Evolutionary conservation across 1,284 basidiomycete species (phyloP), one percentile per base, ranked within the genome.

Genomic region (Microbotryum silenes-acaulis): DNA sequence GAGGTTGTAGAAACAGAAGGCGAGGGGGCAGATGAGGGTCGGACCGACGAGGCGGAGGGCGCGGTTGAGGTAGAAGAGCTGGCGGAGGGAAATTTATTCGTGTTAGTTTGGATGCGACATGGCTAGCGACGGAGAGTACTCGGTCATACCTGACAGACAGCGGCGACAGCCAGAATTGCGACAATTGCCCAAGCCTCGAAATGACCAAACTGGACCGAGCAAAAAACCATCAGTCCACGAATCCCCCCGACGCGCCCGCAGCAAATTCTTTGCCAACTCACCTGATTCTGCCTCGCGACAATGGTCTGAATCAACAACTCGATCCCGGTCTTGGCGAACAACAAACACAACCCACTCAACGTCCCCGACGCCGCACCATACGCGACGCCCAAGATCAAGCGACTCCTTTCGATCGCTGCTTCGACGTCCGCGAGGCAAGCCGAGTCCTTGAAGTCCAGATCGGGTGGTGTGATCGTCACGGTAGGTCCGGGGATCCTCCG

Each of bases 1-100:
- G 9, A 93, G 77, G 72, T 96, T 97, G 78, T 96, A 97, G 75
- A 92, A 91, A 76, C 91, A 96, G 76, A 97, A 97, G 2, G 92
- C 91, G 70, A 92, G 82, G 29, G 93, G 93, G 75, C 91, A 96
- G 50, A 97, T 87, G 54, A 96, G 77, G 0, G 90, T 92, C 0
- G 93, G 93, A 69, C 88, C 84, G 9, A 88, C 88, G 48, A 93
- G 80, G 46, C 87, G 81, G 56, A 97, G 79, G 12, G 85, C 86
- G 74, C 91, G 91, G 77, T 97, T 91, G 67, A 97, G 81, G 74
- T 97, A 97, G 82, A 89, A 92, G 42, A 97, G 80, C 75, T 83
- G 27, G 6, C 4, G 27, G 27, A 6, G 6, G 27, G 27, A 6
- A 27, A 0, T 1, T 27, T 27, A 1, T 27, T 27, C 27, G 27